These are phyloP conservation scores for Colletotrichum cuscutae DNA, from an alignment of 2,329 filamentous ascomycete species.

Conservation along the genomic window DNA sequence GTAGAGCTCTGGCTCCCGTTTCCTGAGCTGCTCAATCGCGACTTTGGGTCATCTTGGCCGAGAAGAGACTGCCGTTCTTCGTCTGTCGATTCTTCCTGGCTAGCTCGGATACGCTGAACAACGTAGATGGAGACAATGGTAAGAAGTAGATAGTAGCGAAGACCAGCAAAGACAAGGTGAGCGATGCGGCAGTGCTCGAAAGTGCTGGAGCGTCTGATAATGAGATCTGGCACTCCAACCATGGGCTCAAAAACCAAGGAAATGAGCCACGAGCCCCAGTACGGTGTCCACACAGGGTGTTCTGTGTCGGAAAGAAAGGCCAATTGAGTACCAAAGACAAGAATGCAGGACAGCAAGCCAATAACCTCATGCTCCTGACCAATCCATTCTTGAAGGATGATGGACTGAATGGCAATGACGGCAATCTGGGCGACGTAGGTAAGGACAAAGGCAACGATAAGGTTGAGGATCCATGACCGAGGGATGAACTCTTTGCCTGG, in stretches of 20 bases:
- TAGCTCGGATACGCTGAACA: conserved; percentile 28
- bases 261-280: conserved; percentile 70
- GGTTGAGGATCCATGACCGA: conserved; percentile 51
- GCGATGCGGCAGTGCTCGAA: conserved; percentile 30
- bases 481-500: conserved; percentile 49
- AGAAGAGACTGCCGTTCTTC: conserved; percentile 70
- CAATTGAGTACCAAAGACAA: conserved; percentile 72
- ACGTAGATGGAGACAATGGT: conserved; percentile 29
- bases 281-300: conserved; percentile 69
- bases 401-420: conserved; percentile 49
- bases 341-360: conserved; percentile 68
- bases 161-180: conserved; percentile 27
- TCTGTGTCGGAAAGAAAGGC: conserved; percentile 62
- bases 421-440: conserved; percentile 61
- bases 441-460: conserved; percentile 54
- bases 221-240: conserved; percentile 47
- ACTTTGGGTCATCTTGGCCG: conserved; percentile 39
- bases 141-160: conserved; percentile 31
- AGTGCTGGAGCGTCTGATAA: conserved; percentile 41
- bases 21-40: conserved; percentile 38
- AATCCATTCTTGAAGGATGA: conserved; percentile 50
- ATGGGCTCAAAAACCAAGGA: conserved; percentile 65
- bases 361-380: conserved; percentile 62
- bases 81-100: conserved; percentile 50
- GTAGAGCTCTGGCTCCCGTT: conserved; percentile 37